These are phyloP conservation scores for Alnus rubra DNA, from an alignment of 306 rosid genomes.

Conservation along the genomic window DNA sequence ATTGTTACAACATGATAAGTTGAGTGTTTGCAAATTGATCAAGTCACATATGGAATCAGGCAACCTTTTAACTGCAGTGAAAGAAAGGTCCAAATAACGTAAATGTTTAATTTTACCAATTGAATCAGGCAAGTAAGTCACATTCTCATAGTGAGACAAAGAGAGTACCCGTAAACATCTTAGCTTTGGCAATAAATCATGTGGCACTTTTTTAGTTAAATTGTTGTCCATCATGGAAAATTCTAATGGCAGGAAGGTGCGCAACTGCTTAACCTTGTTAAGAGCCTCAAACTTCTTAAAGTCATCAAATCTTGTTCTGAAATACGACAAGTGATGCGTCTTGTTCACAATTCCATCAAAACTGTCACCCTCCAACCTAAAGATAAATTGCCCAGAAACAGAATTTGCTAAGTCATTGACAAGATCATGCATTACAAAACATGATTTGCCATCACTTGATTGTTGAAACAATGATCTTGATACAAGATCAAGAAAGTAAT, in stretches of 20 bases:
- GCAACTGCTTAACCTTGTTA: background rate
- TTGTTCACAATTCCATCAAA: background rate
- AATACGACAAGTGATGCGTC: conserved; percentile 10
- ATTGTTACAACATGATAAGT: background rate
- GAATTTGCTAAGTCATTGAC: conserved; percentile 23
- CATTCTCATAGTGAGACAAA: too few relatives aligned
- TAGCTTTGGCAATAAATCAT: background rate
- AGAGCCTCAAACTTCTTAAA: background rate
- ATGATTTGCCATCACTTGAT: background rate
- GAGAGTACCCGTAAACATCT: conserved; percentile 12
- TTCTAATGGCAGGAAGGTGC: background rate
- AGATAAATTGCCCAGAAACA: background rate
- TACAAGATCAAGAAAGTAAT: conserved; percentile 7
- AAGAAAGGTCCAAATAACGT: conserved; percentile 19
- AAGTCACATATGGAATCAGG: conserved; percentile 14
- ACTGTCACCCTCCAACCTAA: background rate
- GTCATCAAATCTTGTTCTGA: background rate
- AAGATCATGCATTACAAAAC: conserved; percentile 19
- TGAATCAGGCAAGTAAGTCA: background rate
- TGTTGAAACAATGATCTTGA: conserved; percentile 18
- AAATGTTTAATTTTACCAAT: conserved; percentile 3
- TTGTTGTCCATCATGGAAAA: background rate
- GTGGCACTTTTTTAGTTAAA: background rate
- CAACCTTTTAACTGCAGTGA: background rate
- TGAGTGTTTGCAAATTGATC: conserved; percentile 20